phyloP scores from a whole-genome alignment of 2,329 filamentous ascomycete species.

The Reticulascus tulasneorum region DNA sequence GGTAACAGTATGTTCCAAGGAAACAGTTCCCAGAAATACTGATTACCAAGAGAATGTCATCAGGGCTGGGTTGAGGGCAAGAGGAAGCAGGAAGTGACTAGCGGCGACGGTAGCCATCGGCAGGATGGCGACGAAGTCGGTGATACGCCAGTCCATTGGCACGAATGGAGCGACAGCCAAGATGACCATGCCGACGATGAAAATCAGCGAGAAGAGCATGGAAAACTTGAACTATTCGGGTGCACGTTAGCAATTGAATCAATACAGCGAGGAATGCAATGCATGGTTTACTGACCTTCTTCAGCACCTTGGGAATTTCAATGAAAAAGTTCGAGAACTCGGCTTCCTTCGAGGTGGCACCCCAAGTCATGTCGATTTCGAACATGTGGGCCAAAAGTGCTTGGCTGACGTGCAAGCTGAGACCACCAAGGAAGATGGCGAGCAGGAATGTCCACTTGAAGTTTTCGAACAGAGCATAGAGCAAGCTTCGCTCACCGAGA shows the following conservation, averaged over 20 bases:
- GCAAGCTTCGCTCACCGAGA: conserved; percentile 57
- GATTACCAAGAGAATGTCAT: conserved; percentile 74
- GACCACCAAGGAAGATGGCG: conserved; percentile 77
- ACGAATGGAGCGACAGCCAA: conserved; percentile 61
- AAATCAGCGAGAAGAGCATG: conserved; percentile 57
- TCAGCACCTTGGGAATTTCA: conserved; percentile 74
- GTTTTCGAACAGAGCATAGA: conserved; percentile 56
- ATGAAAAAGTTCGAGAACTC: conserved; percentile 82
- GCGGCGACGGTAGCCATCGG: conserved; percentile 69
- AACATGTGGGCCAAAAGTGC: conserved; percentile 80
- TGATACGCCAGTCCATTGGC: conserved; percentile 62
- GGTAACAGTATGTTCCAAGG: neutral
- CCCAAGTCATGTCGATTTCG: conserved; percentile 82
- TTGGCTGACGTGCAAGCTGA: conserved; percentile 76
- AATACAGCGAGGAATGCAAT: neutral
- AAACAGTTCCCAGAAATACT: neutral
- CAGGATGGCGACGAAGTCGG: conserved; percentile 70
- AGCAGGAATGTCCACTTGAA: conserved; percentile 73
- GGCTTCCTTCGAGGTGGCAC: conserved; percentile 77
- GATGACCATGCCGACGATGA: conserved; percentile 60
- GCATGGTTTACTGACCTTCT: conserved; percentile 55
- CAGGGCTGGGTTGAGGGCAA: conserved; percentile 72
- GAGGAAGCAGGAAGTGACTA: conserved; percentile 67
- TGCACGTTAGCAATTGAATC: conserved; percentile 6
- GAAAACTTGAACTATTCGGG: conserved; percentile 62